Percentiles rank a stretch among this genome's conserved stretches.
These are phyloP conservation scores for Neurospora tetraspora DNA, from an alignment of 495 filamentous ascomycete species.

Conservation along the genomic window DNA sequence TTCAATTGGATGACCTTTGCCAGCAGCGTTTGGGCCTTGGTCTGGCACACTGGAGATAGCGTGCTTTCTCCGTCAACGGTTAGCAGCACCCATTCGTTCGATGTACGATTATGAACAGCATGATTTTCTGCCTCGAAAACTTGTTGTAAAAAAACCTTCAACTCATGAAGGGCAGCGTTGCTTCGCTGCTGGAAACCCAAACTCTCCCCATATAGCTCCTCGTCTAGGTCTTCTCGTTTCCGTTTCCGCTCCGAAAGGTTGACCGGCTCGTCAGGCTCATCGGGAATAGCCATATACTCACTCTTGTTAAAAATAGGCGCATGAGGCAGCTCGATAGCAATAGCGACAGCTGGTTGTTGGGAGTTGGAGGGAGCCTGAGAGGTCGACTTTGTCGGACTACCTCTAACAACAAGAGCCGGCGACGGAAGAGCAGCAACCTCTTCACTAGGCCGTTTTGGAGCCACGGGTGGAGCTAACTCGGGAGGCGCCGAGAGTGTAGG, in stretches of 20 bases:
- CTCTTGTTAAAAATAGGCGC: slow-evolving; percentile 24
- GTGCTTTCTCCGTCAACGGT: slow-evolving; percentile 48
- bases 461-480: not conserved
- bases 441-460: not conserved
- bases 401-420: not conserved
- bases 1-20: slow-evolving; percentile 59
- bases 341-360: slow-evolving; percentile 16
- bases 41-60: slow-evolving; percentile 54
- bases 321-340: slow-evolving; percentile 31
- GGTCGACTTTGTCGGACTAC: not conserved
- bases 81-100: slow-evolving; percentile 28
- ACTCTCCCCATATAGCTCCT: slow-evolving; percentile 36
- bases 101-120: slow-evolving; percentile 33
- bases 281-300: slow-evolving; percentile 30
- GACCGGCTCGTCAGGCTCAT: slow-evolving; percentile 29
- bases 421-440: not conserved
- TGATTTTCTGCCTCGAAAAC: slow-evolving; percentile 74
- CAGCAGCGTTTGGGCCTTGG: slow-evolving; percentile 58
- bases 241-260: slow-evolving; percentile 30
- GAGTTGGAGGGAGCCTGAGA: slow-evolving; percentile 9
- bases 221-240: slow-evolving; percentile 29
- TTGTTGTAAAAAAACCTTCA: slow-evolving; percentile 58
- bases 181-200: slow-evolving; percentile 73
- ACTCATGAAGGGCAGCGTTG: slow-evolving; percentile 54
- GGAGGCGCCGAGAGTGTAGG: not conserved